Base-by-base conservation (phyloP, 768 basidiomycete genomes). In the Macrocybe gigantea region DNA sequence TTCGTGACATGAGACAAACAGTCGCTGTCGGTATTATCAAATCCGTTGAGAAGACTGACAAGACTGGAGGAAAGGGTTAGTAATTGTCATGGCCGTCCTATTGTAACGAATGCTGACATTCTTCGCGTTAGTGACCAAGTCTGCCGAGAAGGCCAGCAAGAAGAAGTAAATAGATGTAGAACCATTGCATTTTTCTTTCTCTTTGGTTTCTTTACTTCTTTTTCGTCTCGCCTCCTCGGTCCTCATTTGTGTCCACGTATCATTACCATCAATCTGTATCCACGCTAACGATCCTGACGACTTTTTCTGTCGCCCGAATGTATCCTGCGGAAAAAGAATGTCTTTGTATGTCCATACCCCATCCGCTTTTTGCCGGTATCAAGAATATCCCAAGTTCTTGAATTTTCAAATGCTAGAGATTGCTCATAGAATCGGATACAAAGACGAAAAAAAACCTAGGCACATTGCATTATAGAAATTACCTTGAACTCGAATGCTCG, bases 1-100 rank as follows among this genome's bases (percentile, higher is more conserved):
- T 96, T 70, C 93, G 93, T 85, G 93, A 96, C 80, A 96, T 97
- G 94, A 88, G 94, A 70, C 94, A 97, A 77, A 96, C 95, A 54
- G 95, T 99, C 55, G 93, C 93, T 56, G 93, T 96, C 62, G 93
- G 93, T 73, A 88, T 97, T 77, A 96, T 98, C 82, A 97, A 97
- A 79, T 82, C 83, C 52, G 93, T 96, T 55, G 93, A 96, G 47
- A 95, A 94, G 84, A 80, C 91, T 56, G 93, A 94, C 50, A 93
- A 91, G 72, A 59, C 74, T 63, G 76, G 80, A 61, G 93, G 93
- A 60, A 95, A 95, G 82, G 82, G 85, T 85, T 60, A 64, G 74
- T 68, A 11, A 9, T 30, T 38, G 33, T 7, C 2, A 14, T 46
- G 30, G 48, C 36, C 15, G 5, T 32, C n/a, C 4, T 12, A 42